phyloP scores from a whole-genome alignment of 106 monocot genomes.

The Gastrodia elata region DNA sequence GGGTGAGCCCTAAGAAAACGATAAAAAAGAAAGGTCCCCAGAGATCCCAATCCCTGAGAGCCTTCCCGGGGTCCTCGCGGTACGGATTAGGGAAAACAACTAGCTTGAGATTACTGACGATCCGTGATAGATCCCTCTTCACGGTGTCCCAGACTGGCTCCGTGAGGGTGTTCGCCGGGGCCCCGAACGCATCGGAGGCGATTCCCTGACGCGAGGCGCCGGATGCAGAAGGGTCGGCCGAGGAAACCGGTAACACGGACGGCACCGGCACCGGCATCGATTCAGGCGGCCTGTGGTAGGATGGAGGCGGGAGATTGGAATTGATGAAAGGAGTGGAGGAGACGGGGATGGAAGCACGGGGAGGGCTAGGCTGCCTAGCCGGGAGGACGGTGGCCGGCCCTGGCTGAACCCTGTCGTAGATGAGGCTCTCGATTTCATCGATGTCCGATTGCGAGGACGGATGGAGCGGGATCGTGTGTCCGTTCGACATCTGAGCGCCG shows the following conservation, averaged over 20 bases:
- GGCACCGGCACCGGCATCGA: constrained; percentile 14
- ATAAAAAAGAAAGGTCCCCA: constrained; percentile 99
- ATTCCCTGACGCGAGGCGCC: constrained; percentile 5
- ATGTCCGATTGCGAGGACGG: constrained; percentile 95
- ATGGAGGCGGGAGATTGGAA: constrained; percentile 25
- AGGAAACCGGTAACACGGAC: constrained; percentile 1
- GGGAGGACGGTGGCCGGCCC: constrained; percentile 55
- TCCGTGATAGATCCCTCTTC: constrained; percentile 80
- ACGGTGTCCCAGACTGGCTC: constrained; percentile 99
- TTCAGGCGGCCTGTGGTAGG: constrained; percentile 10
- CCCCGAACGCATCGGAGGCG: constrained; percentile 53
- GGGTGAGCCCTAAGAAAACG: constrained; percentile 73
- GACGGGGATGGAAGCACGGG: constrained; percentile 31
- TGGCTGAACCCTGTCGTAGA: constrained; percentile 31
- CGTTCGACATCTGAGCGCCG: constrained; percentile 32
- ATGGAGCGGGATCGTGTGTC: constrained; percentile 70
- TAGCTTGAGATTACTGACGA: constrained; percentile 86
- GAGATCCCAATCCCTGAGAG: constrained; percentile 95
- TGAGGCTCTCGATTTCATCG: constrained; percentile 95
- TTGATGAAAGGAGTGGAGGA: constrained; percentile 31
- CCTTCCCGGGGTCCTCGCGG: constrained; percentile 93
- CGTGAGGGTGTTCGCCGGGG: constrained; percentile 73
- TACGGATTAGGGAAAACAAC: constrained; percentile 93
- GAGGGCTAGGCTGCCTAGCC: constrained; percentile 36
- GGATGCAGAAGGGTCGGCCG: constrained; percentile 1